Conservation (phyloP, 768 basidiomycete species). For the Rhodotorula graminis region DNA sequence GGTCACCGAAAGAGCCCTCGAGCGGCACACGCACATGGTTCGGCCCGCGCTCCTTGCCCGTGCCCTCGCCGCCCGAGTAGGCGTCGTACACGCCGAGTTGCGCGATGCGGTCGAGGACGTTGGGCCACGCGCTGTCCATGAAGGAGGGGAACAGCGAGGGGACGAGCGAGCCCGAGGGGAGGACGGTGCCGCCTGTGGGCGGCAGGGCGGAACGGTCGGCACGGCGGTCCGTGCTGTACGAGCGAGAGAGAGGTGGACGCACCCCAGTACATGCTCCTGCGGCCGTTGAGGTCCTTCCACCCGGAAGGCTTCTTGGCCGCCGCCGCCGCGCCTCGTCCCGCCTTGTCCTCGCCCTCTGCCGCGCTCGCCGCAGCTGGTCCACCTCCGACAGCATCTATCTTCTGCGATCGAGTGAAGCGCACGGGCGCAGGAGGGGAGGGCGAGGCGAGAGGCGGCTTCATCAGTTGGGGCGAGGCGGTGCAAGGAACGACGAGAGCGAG, state of each 20-base stretch:
- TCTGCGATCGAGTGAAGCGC: not conserved
- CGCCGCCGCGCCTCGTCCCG: not conserved
- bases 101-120: constrained; percentile 66
- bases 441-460: not conserved
- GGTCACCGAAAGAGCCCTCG: not conserved
- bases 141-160: constrained; percentile 67
- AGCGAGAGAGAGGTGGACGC: not conserved
- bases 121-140: constrained; percentile 67
- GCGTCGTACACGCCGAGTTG: constrained; percentile 60
- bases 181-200: constrained; percentile 64
- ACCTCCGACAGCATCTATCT: not conserved
- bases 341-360: not conserved
- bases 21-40: constrained; percentile 65
- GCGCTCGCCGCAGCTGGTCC: not conserved
- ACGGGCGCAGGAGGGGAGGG: too few species aligned
- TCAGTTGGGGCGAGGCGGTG: not conserved
- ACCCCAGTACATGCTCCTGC: constrained; percentile 46
- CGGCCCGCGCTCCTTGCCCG: constrained; percentile 58
- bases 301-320: constrained; percentile 29
- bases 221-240: not conserved
- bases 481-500: not conserved
- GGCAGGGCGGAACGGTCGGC: not conserved
- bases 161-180: constrained; percentile 60
- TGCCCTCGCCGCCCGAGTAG: constrained; percentile 45
- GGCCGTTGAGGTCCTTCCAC: constrained; percentile 43